A percentile compares a stretch with the other conserved stretches of the same genome.
phyloP scores from a whole-genome alignment of 2,329 filamentous ascomycete species.

The Sporothrix variecibatus region DNA sequence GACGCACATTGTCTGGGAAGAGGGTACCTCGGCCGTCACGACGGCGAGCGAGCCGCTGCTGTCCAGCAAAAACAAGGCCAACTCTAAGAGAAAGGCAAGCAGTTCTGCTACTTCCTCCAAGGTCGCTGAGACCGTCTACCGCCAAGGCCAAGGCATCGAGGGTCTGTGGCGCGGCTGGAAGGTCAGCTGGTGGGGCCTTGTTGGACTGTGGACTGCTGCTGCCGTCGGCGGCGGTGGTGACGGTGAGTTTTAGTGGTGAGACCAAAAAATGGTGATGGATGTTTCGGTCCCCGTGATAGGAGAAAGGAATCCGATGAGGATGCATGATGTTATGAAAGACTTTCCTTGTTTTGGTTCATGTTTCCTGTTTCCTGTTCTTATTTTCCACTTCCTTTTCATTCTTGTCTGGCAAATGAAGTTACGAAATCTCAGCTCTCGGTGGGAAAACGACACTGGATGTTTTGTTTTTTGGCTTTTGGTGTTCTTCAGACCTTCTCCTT shows the following conservation, averaged over 20 bases:
- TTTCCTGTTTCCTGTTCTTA: neutral
- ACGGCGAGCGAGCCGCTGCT: constrained; percentile 34
- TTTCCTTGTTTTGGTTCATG: neutral
- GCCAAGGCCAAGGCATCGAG: constrained; percentile 66
- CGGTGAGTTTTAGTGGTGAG: constrained; percentile 53
- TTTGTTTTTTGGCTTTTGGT: neutral
- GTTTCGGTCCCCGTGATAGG: neutral
- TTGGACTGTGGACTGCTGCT: constrained; percentile 72
- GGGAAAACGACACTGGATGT: neutral
- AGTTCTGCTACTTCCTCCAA: constrained; percentile 36
- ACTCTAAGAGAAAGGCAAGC: constrained; percentile 37
- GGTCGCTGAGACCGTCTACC: constrained; percentile 48
- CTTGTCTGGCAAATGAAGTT: constrained; percentile 16
- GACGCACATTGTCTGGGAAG: constrained; percentile 80
- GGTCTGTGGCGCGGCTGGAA: constrained; percentile 75
- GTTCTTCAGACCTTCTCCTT: neutral
- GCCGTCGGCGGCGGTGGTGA: constrained; percentile 63
- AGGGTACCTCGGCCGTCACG: constrained; percentile 62
- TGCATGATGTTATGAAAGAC: constrained; percentile 4
- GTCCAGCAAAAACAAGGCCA: constrained; percentile 38
- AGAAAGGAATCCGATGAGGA: neutral
- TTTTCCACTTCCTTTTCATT: neutral
- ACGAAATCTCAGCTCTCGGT: constrained; percentile 27
- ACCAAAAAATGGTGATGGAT: neutral
- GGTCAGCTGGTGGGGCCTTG: constrained; percentile 75